Evolutionary conservation across 2,329 filamentous ascomycete species (phyloP), one percentile per base, ranked within the genome.

Genomic region (Basipetospora chlamydospora): DNA sequence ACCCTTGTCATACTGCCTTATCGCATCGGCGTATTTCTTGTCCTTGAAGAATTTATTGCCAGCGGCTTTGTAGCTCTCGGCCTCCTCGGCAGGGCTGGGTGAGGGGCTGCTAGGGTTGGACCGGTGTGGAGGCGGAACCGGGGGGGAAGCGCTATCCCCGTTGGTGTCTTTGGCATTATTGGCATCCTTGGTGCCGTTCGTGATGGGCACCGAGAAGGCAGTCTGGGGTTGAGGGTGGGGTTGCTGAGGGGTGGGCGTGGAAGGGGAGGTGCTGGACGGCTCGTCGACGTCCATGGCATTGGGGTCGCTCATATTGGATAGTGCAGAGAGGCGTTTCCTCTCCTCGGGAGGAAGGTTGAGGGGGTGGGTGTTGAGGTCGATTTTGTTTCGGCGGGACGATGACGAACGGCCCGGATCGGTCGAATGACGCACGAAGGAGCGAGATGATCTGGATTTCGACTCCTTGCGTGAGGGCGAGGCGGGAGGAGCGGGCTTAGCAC

Each of bases 21-120:
- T 87, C 17, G 90, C 88, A 53, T 81, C 80, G 42, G 68, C 63
- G 57, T 88, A 98, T 51, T 95, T 83, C 54, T 80, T 84, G 44
- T 87, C 83, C 65, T 95, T 96, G 72, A 95, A 98, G 53, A 84
- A 88, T 52, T 90, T 90, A 64, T 98, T 98, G 41, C 90, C 90
- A 2, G 83, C 75, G 48, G 82, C 74, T 67, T 98, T 98, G 71
- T 80, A 94, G 10, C 76, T 69, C 61, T 98, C 90, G 18, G 88
- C 85, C 53, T 95, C 84, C 37, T 88, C 81, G 28, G 61, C 57
- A 17, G 65, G 56, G 25, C 60, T 66, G 30, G 66, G 61, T 34
- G 62, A 60, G 29, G 72, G 73, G 53, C 69, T 77, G 38, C 66
- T 67, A 30, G 71, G 70, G 50, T 69, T 73, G 20, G 71, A 75